Conservation (phyloP, 2,329 filamentous ascomycete species). For the Pseudogymnoascus sp. region DNA sequence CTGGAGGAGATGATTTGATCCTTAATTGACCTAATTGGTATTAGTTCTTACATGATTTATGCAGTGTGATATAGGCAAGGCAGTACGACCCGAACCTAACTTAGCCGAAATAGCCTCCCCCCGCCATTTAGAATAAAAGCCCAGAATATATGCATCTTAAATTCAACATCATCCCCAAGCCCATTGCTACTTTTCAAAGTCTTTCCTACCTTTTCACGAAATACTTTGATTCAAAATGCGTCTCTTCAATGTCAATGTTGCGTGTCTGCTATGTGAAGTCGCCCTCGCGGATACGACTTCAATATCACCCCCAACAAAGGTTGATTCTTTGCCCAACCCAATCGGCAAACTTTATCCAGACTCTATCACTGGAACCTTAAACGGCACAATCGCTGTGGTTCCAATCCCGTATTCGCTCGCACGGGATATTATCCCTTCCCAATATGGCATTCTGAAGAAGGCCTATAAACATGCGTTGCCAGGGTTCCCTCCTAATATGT, state of each 20-base stretch:
- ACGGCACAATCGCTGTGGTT: constrained; percentile 44
- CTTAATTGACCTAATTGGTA: too few relatives aligned
- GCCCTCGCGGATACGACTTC: neutral
- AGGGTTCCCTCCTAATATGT: constrained; percentile 42
- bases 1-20: too few relatives aligned
- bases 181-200: neutral
- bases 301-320: neutral
- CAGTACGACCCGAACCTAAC: neutral
- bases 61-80: neutral
- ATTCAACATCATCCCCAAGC: neutral
- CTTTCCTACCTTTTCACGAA: neutral
- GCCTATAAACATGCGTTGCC: constrained; percentile 41
- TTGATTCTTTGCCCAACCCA: constrained; percentile 36
- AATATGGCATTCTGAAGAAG: constrained; percentile 42
- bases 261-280: neutral
- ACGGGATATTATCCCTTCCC: constrained; percentile 38
- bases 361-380: constrained; percentile 44
- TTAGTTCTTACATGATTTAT: neutral
- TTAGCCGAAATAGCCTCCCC: neutral
- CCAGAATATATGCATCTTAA: neutral
- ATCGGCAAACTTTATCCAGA: constrained; percentile 39
- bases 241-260: neutral
- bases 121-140: neutral
- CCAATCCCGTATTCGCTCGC: constrained; percentile 42
- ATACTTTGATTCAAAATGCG: neutral